Base-by-base conservation (phyloP, 1,284 basidiomycete genomes). In the Ceratobasidium sp. region DNA sequence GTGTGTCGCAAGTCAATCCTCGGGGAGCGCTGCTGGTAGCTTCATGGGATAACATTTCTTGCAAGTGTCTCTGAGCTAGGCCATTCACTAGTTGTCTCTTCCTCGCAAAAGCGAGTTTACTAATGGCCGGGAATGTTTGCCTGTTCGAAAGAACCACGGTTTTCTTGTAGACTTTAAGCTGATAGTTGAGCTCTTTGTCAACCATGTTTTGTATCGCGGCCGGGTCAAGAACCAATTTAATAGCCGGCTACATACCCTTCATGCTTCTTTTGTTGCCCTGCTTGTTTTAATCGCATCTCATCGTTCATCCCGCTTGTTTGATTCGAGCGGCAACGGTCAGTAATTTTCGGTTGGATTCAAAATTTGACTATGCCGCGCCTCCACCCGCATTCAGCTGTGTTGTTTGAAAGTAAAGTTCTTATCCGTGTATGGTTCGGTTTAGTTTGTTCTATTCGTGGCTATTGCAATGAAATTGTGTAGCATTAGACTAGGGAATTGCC, bases 401-500 rank as follows among this genome's bases (percentile, higher is more conserved):
- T 60, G 58, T 5, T 60, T 44, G 33, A n/a, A 14, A 21, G 58
- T 60, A 50, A 60, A 60, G 47, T 39, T 60, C 14, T 42, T 23
- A 2, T 60, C 58, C 42, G 49, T 60, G 19, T 60, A 60, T 4
- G 42, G 23, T 47, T 60, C 58, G 2, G 46, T 60, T 14, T n/a
- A 19, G 46, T 60, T 60, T 30, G 58, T 11, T 47, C 58, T 23
- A 25, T 60, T 60, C 29, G 19, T 33, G 41, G 33, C 36, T 13
- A 60, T n/a, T 60, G 58, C 58, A 21, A 49, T 60, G 21, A 47
- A 60, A 11, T 36, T 47, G 29, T 60, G 58, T 21, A 60, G 21
- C 23, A 44, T 49, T 14, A 49, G 46, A 33, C 58, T 23, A 29
- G 58, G 58, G 30, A 30, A 60, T 21, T 27, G 25, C n/a, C 58